Conservation (phyloP, 768 basidiomycete species). For the Obba rivulosa region DNA sequence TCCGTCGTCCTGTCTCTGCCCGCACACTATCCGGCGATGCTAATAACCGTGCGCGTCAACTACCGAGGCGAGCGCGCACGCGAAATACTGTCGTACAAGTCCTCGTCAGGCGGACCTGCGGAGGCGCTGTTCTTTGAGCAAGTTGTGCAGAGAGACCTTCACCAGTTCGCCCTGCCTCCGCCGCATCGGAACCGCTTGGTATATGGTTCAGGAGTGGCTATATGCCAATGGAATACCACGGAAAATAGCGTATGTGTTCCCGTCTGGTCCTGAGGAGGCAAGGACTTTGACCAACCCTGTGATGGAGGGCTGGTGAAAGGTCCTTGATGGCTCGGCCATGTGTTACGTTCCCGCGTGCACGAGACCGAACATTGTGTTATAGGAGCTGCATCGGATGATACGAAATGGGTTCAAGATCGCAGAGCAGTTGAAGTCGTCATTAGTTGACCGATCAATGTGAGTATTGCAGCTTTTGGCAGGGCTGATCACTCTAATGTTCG, state of each 20-base stretch:
- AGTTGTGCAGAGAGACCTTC: too few relatives aligned
- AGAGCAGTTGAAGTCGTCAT: constrained; percentile 2
- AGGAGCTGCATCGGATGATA: constrained; percentile 11
- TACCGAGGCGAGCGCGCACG: too few relatives aligned
- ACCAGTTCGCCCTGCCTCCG: too few relatives aligned
- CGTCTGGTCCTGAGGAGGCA: not conserved
- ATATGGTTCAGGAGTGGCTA: not conserved
- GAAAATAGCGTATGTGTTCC: not conserved
- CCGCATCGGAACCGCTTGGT: not conserved
- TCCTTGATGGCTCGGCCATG: not conserved
- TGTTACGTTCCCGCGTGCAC: not conserved
- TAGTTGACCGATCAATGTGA: constrained; percentile 11
- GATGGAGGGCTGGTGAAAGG: too few relatives aligned
- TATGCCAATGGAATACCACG: not conserved
- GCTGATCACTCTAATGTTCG: not conserved
- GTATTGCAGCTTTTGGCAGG: not conserved
- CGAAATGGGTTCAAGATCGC: constrained; percentile 9
- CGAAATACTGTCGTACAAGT: too few relatives aligned
- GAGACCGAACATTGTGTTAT: not conserved
- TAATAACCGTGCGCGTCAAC: too few relatives aligned
- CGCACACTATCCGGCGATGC: too few relatives aligned
- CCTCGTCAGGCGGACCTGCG: too few relatives aligned
- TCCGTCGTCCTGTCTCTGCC: too few relatives aligned
- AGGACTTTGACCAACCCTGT: too few relatives aligned
- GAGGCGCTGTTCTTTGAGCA: too few relatives aligned